Conservation (phyloP, 306 rosid species). For the Prunus campanulata region DNA sequence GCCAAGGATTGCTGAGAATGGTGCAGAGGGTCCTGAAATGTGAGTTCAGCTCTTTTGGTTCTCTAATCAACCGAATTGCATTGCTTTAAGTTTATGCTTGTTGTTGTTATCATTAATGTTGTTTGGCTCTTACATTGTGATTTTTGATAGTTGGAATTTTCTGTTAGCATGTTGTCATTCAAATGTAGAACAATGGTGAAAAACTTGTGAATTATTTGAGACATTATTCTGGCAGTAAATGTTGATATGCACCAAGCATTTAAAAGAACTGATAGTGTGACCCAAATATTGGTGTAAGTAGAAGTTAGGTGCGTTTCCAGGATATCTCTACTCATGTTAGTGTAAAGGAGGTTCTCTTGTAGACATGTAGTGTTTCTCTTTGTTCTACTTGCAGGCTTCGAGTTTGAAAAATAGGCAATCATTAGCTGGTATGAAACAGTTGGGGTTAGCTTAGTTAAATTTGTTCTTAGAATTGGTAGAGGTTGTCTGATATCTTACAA, state of each 20-base stretch:
- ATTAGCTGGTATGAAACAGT: background rate
- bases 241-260: background rate
- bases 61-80: background rate
- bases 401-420: background rate
- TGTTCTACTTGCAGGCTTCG: background rate
- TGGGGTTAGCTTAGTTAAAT: background rate
- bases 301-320: background rate
- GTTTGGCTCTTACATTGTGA: background rate
- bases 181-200: background rate
- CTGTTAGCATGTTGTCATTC: background rate
- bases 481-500: background rate
- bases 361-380: background rate
- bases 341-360: background rate
- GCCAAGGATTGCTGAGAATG: conserved; percentile 88
- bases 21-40: conserved; percentile 87
- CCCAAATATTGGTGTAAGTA: background rate
- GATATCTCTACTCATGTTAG: background rate
- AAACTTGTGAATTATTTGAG: conserved; percentile 4
- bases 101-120: background rate
- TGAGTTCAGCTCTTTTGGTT: conserved; percentile 28
- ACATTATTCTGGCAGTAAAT: background rate
- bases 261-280: background rate
- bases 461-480: background rate
- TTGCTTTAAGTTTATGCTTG: background rate
- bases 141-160: background rate